These are phyloP conservation scores for Komagataella pseudopastoris DNA, from an alignment of 805 yeast genomes.

Conservation along the genomic window DNA sequence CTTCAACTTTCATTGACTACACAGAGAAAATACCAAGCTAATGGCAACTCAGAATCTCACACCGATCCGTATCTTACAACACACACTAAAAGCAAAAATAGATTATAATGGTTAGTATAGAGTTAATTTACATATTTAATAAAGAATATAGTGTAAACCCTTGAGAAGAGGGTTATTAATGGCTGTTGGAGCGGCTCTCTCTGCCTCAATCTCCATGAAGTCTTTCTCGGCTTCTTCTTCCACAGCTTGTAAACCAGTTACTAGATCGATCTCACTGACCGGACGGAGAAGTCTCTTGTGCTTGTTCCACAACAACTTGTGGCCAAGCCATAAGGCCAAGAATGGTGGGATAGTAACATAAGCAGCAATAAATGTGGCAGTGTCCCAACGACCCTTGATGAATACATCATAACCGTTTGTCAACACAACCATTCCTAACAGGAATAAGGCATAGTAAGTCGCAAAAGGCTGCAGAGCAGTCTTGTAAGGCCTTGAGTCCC, in stretches of 20 bases:
- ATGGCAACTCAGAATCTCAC: too few species aligned
- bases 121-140: not conserved
- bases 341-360: slow-evolving; percentile 54
- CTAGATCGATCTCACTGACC: slow-evolving; percentile 37
- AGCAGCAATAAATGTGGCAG: slow-evolving; percentile 54
- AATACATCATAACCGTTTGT: slow-evolving; percentile 70
- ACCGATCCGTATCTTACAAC: not conserved
- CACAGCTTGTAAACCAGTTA: slow-evolving; percentile 38
- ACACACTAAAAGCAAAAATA: not conserved
- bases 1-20: too few species aligned
- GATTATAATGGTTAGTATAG: not conserved
- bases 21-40: too few species aligned
- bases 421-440: slow-evolving; percentile 36
- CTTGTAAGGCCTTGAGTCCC: slow-evolving; percentile 43
- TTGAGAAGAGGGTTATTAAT: not conserved
- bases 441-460: slow-evolving; percentile 36
- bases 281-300: slow-evolving; percentile 16
- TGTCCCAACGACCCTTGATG: slow-evolving; percentile 31
- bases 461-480: slow-evolving; percentile 44
- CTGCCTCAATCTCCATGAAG: not conserved
- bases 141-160: not conserved
- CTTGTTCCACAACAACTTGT: slow-evolving; percentile 31
- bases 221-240: slow-evolving; percentile 25
- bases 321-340: slow-evolving; percentile 37
- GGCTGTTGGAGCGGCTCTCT: not conserved